These are phyloP conservation scores for Malus hybrid DNA, from an alignment of 331 rosid genomes.

Conservation along the genomic window DNA sequence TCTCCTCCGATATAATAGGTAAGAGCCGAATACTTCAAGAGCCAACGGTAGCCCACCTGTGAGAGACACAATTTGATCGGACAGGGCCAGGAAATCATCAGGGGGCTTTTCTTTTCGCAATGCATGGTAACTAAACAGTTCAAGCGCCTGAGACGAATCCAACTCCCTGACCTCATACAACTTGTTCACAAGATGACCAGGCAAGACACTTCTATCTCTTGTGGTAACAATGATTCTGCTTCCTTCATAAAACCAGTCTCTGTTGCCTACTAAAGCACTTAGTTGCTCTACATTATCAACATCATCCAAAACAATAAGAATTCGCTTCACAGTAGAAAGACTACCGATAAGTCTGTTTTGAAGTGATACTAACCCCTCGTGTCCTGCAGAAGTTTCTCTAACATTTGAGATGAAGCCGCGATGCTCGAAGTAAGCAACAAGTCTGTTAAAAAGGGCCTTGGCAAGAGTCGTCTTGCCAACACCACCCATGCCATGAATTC, in stretches of 20 bases:
- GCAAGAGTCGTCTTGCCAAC: conserved; percentile 71
- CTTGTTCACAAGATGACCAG: not conserved
- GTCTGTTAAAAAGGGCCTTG: conserved; percentile 41
- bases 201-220: conserved; percentile 26
- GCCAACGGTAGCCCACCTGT: conserved; percentile 64
- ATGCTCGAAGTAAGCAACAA: conserved; percentile 24
- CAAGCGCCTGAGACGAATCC: conserved; percentile 20
- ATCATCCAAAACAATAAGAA: conserved; percentile 47
- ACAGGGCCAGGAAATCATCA: conserved; percentile 2
- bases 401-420: conserved; percentile 42
- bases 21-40: conserved; percentile 58
- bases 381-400: conserved; percentile 24
- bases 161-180: conserved; percentile 46
- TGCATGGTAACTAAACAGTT: conserved; percentile 57
- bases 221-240: conserved; percentile 51
- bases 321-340: conserved; percentile 23
- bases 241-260: conserved; percentile 47
- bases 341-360: conserved; percentile 15
- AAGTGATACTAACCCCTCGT: conserved; percentile 26
- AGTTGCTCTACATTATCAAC: conserved; percentile 29
- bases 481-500: conserved; percentile 58
- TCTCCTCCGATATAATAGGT: conserved; percentile 37
- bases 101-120: conserved; percentile 14
- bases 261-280: conserved; percentile 18
- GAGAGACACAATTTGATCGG: conserved; percentile 39